phyloP scores from a whole-genome alignment of 1,284 basidiomycete genomes.

The Marasmius fiardii region DNA sequence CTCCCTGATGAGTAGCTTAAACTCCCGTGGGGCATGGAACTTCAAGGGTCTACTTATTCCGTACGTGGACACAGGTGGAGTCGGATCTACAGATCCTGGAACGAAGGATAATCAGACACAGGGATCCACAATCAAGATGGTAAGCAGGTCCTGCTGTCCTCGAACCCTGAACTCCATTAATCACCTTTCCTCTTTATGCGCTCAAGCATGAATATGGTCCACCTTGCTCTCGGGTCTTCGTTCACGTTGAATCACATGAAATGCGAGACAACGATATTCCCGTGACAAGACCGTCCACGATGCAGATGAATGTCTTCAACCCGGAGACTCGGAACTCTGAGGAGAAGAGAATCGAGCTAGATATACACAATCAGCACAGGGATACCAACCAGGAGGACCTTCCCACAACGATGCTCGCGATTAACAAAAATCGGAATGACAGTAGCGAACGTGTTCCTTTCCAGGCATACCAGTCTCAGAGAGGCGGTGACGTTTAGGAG shows the following conservation, averaged over 20 bases:
- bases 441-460: too few relatives aligned
- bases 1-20: constrained; percentile 39
- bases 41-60: constrained; percentile 12
- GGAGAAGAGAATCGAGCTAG: too few relatives aligned
- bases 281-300: neutral
- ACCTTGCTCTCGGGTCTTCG: constrained; percentile 11
- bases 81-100: neutral
- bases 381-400: too few relatives aligned
- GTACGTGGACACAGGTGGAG: neutral
- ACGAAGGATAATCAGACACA: neutral
- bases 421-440: too few relatives aligned
- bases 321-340: neutral
- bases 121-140: neutral
- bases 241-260: constrained; percentile 24
- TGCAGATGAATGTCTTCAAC: neutral
- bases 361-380: too few relatives aligned
- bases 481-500: neutral
- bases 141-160: neutral
- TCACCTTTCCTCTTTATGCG: neutral
- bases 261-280: constrained; percentile 13
- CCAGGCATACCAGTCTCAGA: neutral
- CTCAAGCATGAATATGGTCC: neutral
- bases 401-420: too few relatives aligned
- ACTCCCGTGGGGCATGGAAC: constrained; percentile 32
- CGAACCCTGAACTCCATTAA: neutral